phyloP scores from a whole-genome alignment of 202 grass and related monocot species.

The Digitaria exilis region DNA sequence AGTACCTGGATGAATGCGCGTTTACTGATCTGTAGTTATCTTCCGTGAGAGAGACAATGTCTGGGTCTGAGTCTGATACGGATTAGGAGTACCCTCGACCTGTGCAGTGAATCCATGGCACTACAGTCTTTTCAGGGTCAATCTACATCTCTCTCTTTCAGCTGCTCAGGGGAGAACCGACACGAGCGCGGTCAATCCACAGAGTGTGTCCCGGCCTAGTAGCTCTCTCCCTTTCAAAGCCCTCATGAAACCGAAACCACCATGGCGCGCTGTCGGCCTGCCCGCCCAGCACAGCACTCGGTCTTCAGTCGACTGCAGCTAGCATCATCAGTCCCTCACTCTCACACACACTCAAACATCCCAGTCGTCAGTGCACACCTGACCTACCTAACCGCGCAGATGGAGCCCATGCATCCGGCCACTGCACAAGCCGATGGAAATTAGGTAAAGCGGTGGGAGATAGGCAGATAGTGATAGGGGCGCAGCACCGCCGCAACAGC shows the following conservation, averaged over 20 bases:
- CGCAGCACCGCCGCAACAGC: background rate
- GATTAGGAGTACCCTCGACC: background rate
- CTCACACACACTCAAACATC: background rate
- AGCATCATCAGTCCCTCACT: background rate
- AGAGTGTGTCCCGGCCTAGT: background rate
- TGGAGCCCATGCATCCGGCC: slow-evolving; percentile 15
- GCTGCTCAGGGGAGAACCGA: background rate
- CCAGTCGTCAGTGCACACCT: slow-evolving; percentile 37
- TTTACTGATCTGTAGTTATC: background rate
- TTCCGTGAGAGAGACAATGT: background rate
- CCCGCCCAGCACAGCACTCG: background rate
- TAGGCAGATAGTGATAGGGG: background rate
- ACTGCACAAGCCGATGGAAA: slow-evolving; percentile 39
- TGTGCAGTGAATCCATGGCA: no score
- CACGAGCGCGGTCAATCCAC: background rate
- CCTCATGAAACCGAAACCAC: slow-evolving; percentile 17
- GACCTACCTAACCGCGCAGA: slow-evolving; percentile 33
- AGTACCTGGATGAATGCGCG: background rate
- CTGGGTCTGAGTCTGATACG: background rate
- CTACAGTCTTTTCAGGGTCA: background rate
- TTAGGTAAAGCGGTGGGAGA: slow-evolving; percentile 45
- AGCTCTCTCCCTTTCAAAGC: slow-evolving; percentile 23
- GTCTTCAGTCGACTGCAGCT: background rate
- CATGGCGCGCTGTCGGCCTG: background rate
- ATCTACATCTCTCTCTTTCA: no score